Conservation (phyloP, 768 basidiomycete genomes). For the Leucocoprinus leucothites region DNA sequence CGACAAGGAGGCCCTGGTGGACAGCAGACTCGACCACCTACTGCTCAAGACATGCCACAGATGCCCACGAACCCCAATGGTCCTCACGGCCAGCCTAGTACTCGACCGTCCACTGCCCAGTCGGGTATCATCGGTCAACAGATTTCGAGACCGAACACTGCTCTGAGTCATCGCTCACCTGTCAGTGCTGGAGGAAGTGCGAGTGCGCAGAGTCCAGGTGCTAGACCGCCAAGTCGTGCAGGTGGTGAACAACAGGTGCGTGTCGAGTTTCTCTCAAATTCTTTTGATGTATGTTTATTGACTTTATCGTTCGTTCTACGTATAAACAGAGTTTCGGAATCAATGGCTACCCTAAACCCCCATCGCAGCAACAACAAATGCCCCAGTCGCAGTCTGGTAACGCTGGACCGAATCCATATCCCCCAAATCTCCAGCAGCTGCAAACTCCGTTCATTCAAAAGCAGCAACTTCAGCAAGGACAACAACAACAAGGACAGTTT, state of each 20-base stretch:
- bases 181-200: conserved; percentile 11
- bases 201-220: conserved; percentile 11
- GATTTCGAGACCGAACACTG: conserved; percentile 17
- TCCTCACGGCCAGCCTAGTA: background rate
- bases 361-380: conserved; percentile 12
- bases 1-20: conserved; percentile 3
- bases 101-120: conserved; percentile 3
- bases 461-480: background rate
- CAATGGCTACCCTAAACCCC: conserved; percentile 13
- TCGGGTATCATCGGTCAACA: conserved; percentile 2
- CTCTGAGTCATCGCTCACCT: conserved; percentile 18
- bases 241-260: conserved; percentile 10
- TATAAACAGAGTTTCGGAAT: background rate
- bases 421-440: conserved; percentile 1
- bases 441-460: conserved; percentile 3
- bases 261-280: background rate
- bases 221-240: conserved; percentile 15
- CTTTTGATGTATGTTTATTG: background rate
- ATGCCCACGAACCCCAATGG: conserved; percentile 2
- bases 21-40: conserved; percentile 19
- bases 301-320: background rate
- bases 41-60: conserved; percentile 17
- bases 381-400: background rate
- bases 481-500: conserved; percentile 3
- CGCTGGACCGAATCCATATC: conserved; percentile 3